Conservation (phyloP, 345 rosid species). For the Salix arbutifolia region DNA sequence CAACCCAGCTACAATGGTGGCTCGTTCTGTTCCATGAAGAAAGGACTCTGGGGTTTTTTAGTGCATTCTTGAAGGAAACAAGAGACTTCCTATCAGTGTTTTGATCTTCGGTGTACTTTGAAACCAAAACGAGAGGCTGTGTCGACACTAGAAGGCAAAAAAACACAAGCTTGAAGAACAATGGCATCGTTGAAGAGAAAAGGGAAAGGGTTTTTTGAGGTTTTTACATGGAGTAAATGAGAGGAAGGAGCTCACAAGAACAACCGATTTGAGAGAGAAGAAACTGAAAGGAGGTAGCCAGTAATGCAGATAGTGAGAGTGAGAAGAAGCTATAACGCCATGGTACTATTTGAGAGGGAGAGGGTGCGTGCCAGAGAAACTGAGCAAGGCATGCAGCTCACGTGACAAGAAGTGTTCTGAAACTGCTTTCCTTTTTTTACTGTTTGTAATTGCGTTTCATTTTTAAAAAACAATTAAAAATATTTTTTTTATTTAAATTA, state of each 20-base stretch:
- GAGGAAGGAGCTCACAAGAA: neutral
- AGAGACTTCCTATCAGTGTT: slow-evolving; percentile 41
- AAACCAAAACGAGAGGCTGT: slow-evolving; percentile 5
- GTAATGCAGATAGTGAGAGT: neutral
- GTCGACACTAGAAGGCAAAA: slow-evolving; percentile 13
- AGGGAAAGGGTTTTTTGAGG: neutral
- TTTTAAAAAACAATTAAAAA: too few relatives aligned
- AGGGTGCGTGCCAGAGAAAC: slow-evolving; percentile 10
- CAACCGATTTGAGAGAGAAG: slow-evolving; percentile 5
- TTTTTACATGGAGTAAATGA: neutral
- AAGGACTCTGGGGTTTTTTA: slow-evolving; percentile 39
- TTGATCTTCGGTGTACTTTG: slow-evolving; percentile 13
- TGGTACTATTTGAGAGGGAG: slow-evolving; percentile 8
- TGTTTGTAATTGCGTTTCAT: too few relatives aligned
- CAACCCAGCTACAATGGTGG: slow-evolving; percentile 64
- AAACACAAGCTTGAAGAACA: slow-evolving; percentile 25
- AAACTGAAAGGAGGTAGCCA: neutral
- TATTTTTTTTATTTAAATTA: too few relatives aligned
- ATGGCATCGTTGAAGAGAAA: slow-evolving; percentile 5
- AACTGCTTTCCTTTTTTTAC: slow-evolving; percentile 24
- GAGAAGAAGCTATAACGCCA: slow-evolving; percentile 36
- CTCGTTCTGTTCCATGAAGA: slow-evolving; percentile 57
- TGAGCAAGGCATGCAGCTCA: slow-evolving; percentile 41
- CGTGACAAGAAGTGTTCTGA: slow-evolving; percentile 40
- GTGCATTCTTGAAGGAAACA: slow-evolving; percentile 43